A percentile compares a stretch with the other conserved stretches of the same genome.
Conservation (phyloP, 208 protist species). For the Wallacemonas sp. region DNA sequence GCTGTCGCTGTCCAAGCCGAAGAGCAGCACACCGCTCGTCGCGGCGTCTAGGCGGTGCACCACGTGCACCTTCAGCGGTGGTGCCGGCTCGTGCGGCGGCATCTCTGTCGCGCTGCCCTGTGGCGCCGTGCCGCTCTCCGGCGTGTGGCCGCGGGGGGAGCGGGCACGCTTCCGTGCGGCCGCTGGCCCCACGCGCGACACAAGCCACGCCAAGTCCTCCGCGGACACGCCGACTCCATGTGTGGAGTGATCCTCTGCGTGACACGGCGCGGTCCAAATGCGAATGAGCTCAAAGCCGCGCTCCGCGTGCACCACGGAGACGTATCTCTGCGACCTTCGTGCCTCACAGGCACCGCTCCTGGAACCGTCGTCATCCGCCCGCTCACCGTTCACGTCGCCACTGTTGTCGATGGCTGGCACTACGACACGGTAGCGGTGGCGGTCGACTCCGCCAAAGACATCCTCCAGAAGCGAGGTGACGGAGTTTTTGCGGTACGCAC, state of each 20-base stretch:
- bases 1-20: constrained; percentile 47
- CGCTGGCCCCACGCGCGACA: not conserved
- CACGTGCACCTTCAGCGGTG: constrained; percentile 39
- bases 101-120: not conserved
- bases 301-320: constrained; percentile 38
- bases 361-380: not conserved
- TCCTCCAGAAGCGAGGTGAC: constrained; percentile 89
- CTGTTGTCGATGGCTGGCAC: not conserved
- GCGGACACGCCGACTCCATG: not conserved
- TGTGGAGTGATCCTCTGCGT: not conserved
- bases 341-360: not conserved
- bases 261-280: constrained; percentile 17
- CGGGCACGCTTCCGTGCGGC: not conserved
- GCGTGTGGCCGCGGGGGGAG: not conserved
- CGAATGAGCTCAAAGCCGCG: constrained; percentile 71
- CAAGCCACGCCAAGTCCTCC: not conserved
- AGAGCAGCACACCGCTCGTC: constrained; percentile 87
- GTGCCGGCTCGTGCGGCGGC: not conserved
- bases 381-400: too few relatives aligned
- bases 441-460: constrained; percentile 69
- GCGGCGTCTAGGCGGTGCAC: constrained; percentile 85
- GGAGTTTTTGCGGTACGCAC: constrained; percentile 91
- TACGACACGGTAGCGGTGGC: constrained; percentile 27
- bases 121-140: not conserved
- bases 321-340: constrained; percentile 23